These are phyloP conservation scores for Curvularia spicifera DNA, from an alignment of 2,329 filamentous ascomycete genomes.

Conservation along the genomic window DNA sequence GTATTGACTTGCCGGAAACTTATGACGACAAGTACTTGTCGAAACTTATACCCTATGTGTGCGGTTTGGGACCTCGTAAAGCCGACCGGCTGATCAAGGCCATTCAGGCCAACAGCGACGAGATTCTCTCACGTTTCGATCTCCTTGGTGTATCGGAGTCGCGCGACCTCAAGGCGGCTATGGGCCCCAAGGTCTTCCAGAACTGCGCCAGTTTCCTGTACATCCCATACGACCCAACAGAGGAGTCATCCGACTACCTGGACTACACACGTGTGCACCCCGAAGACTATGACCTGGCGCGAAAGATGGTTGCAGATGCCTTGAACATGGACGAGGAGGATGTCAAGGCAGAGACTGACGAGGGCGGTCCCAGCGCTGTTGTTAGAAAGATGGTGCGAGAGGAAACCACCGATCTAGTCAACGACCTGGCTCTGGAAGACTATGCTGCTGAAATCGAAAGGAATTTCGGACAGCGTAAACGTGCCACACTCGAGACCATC, in stretches of 20 bases:
- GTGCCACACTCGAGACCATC: constrained; percentile 94
- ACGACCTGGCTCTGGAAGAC: constrained; percentile 93
- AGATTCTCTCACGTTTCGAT: constrained; percentile 82
- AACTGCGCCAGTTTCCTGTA: constrained; percentile 97
- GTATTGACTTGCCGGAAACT: constrained; percentile 93
- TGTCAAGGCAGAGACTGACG: constrained; percentile 90
- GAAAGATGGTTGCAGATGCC: constrained; percentile 98
- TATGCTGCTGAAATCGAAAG: constrained; percentile 94
- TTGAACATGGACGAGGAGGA: constrained; percentile 97
- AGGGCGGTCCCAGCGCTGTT: constrained; percentile 87
- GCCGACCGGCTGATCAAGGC: constrained; percentile 84
- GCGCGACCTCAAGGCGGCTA: constrained; percentile 52
- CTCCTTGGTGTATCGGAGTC: constrained; percentile 83
- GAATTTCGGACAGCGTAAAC: constrained; percentile 92
- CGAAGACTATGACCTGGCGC: constrained; percentile 96
- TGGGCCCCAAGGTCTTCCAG: constrained; percentile 90
- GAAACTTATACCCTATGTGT: constrained; percentile 87
- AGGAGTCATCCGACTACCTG: constrained; percentile 83
- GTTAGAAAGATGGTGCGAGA: constrained; percentile 95
- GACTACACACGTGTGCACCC: constrained; percentile 98
- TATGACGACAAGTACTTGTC: constrained; percentile 81
- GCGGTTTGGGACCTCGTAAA: constrained; percentile 90
- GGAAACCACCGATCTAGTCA: constrained; percentile 91
- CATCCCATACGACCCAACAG: constrained; percentile 84
- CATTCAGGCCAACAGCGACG: constrained; percentile 88